A percentile compares a stretch with the other conserved stretches of the same genome.
phyloP scores from a whole-genome alignment of 2,329 filamentous ascomycete genomes.

The Colletotrichum agaves region DNA sequence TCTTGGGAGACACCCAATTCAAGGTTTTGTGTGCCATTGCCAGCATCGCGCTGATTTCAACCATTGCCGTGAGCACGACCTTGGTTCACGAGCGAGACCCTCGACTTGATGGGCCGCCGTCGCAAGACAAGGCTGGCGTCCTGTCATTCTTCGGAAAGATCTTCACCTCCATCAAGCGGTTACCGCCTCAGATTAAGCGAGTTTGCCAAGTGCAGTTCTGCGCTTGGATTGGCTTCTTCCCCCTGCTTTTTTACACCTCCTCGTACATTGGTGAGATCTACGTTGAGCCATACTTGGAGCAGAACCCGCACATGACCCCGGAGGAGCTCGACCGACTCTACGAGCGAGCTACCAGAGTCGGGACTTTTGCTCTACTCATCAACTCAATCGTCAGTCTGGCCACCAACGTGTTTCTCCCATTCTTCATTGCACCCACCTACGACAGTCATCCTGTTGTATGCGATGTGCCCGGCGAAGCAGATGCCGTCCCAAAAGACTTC shows the following conservation, averaged over 20 bases:
- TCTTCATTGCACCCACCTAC: slow-evolving; percentile 87
- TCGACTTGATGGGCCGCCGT: slow-evolving; percentile 72
- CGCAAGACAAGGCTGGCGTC: slow-evolving; percentile 71
- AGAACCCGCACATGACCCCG: slow-evolving; percentile 81
- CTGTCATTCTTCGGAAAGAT: slow-evolving; percentile 83
- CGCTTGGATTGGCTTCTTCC: slow-evolving; percentile 96
- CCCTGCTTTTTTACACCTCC: slow-evolving; percentile 93
- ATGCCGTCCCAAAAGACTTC: slow-evolving; percentile 45
- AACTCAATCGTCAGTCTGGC: slow-evolving; percentile 87
- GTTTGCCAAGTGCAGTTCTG: slow-evolving; percentile 87
- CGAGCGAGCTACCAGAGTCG: slow-evolving; percentile 85
- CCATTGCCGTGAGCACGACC: slow-evolving; percentile 75
- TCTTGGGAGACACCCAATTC: slow-evolving; percentile 89
- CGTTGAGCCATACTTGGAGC: slow-evolving; percentile 81
- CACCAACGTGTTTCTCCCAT: slow-evolving; percentile 85
- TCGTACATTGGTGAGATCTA: slow-evolving; percentile 96
- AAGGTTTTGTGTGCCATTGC: slow-evolving; percentile 91
- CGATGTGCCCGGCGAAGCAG: slow-evolving; percentile 47
- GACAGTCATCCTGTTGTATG: slow-evolving; percentile 54
- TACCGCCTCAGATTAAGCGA: slow-evolving; percentile 84
- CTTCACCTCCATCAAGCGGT: slow-evolving; percentile 77
- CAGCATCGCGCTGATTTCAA: slow-evolving; percentile 75
- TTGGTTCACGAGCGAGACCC: slow-evolving; percentile 85
- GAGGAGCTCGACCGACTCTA: slow-evolving; percentile 82
- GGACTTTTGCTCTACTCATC: slow-evolving; percentile 88